Conservation (phyloP, 495 filamentous ascomycete genomes). For the Pseudoneurospora amorphoporcata region DNA sequence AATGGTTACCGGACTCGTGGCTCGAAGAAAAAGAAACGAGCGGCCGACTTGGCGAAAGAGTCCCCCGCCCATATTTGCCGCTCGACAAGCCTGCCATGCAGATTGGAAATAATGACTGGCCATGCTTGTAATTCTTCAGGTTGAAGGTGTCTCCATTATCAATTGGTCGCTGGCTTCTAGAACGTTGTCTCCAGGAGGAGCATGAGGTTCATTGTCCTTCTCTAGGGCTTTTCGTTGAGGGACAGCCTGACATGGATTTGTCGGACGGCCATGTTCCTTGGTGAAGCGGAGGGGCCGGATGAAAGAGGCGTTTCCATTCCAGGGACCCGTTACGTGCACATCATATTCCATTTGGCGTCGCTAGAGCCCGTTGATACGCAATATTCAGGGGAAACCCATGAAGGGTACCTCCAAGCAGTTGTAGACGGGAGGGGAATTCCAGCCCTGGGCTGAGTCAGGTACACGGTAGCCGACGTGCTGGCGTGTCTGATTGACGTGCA, state of each 20-base stretch:
- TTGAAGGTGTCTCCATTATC: background rate
- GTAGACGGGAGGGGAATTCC: background rate
- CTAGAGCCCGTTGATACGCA: background rate
- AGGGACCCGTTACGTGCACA: background rate
- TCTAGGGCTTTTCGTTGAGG: background rate
- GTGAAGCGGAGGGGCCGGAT: background rate
- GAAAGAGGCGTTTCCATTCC: background rate
- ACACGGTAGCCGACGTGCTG: background rate
- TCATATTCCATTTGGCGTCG: background rate
- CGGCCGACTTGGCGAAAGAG: background rate
- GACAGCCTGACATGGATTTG: background rate
- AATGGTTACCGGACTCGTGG: background rate
- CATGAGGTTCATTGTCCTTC: background rate
- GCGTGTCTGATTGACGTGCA: background rate
- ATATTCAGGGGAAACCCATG: background rate
- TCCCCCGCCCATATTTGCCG: background rate
- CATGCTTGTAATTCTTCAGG: background rate
- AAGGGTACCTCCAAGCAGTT: background rate
- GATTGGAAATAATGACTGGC: background rate
- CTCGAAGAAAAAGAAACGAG: background rate
- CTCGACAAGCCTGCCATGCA: background rate
- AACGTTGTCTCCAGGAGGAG: background rate
- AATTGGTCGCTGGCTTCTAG: background rate
- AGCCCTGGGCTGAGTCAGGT: background rate
- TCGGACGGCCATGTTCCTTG: background rate